Conservation (phyloP, 2,329 filamentous ascomycete genomes). For the Cladorrhinum sp. region DNA sequence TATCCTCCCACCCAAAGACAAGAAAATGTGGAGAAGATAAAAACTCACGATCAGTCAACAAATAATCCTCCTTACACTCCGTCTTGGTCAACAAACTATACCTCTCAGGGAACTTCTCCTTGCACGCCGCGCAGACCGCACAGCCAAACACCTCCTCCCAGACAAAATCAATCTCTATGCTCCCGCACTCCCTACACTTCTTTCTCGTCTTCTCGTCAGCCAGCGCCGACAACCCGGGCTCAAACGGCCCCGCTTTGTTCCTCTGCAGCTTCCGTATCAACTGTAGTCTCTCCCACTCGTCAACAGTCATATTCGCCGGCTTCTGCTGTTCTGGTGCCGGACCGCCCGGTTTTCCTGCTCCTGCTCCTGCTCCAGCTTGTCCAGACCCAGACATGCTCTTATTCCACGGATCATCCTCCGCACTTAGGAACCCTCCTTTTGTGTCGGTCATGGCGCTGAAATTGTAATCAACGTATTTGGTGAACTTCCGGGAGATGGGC, state of each 20-base stretch:
- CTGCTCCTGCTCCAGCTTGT: constrained; percentile 46
- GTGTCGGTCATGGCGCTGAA: constrained; percentile 98
- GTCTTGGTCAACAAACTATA: constrained; percentile 97
- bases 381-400: constrained; percentile 58
- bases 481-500: constrained; percentile 76
- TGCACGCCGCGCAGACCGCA: constrained; percentile 76
- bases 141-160: constrained; percentile 84
- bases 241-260: constrained; percentile 76
- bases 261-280: constrained; percentile 68
- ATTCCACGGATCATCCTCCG: constrained; percentile 88
- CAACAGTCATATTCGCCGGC: constrained; percentile 82
- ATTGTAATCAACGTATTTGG: constrained; percentile 95
- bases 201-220: constrained; percentile 62
- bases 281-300: constrained; percentile 87
- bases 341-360: constrained; percentile 70
- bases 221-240: constrained; percentile 80
- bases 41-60: constrained; percentile 80
- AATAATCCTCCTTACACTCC: constrained; percentile 91
- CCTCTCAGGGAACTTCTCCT: constrained; percentile 85
- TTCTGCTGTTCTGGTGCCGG: constrained; percentile 55
- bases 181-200: constrained; percentile 79
- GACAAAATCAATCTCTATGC: constrained; percentile 87
- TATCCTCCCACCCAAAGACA: neutral
- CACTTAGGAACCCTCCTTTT: constrained; percentile 90
- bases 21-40: neutral